Conservation (phyloP, 257 asterid genomes). For the Datura wrightii region DNA sequence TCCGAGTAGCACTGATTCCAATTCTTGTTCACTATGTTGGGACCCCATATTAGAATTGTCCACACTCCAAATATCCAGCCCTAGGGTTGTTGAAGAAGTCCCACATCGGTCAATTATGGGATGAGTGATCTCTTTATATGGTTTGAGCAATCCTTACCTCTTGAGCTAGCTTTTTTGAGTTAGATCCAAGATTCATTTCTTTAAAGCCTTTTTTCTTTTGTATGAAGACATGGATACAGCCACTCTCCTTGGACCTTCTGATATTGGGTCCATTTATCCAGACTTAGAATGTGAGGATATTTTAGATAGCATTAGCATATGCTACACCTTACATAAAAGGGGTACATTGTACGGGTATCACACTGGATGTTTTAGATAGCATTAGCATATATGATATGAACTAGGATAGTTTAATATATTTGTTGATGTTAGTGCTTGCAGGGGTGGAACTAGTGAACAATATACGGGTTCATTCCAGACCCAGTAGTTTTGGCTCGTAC, state of each 20-base stretch:
- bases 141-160: no score
- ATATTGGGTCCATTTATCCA: neutral
- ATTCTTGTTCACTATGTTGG: no score
- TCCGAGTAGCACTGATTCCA: no score
- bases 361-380: neutral
- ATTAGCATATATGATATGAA: neutral
- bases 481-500: neutral
- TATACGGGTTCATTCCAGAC: neutral
- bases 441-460: neutral
- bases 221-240: neutral
- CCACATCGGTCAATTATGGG: no score
- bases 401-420: neutral
- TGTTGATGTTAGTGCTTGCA: constrained; percentile 21
- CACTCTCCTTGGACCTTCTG: neutral
- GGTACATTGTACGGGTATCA: neutral
- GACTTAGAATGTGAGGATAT: neutral
- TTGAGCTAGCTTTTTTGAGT: no score
- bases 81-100: no score
- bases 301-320: neutral
- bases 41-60: no score
- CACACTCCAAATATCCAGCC: no score
- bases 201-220: neutral
- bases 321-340: neutral
- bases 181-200: no score
- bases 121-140: no score